Evolutionary conservation across 106 monocot genomes (phyloP), one percentile per base, ranked within the genome.

Genomic region (Dioscorea alata): DNA sequence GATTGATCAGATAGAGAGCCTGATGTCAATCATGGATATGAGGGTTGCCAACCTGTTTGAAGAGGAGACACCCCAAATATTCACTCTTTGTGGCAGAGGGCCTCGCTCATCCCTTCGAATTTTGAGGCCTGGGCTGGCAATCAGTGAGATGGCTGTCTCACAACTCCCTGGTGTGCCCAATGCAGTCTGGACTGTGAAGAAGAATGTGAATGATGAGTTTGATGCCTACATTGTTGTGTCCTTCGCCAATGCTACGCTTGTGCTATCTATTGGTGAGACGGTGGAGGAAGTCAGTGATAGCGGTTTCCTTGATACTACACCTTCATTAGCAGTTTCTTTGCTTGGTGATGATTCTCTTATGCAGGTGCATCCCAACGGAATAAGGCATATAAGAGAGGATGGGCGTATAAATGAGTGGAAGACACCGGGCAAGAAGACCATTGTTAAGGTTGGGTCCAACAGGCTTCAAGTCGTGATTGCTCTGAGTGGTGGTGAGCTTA

Each of bases 11-110:
- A 69, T 92, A 21, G 92, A 86, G 63, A 89, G 89, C 60, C 76
- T 97, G 49, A 97, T 97, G 97, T 89, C 97, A 17, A 85, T 97
- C 69, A 92, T 97, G 97, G 97, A 97, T 64, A 89, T 97, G 97
- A 83, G 73, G 63, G 84, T 97, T 15, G 28, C 64, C 33, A 97
- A 97, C 67, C 81, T 97, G n/a, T 97, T 97, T 69, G 97, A 97
- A 50, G 97, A 97, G 73, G 97, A 97, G 72, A 92, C 97, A 0
- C 86, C 97, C 7, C 97, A 97, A 73, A 74, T 97, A 31, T 97
- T 82, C 66, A 78, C 89, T 21, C 78, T 92, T 4, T 97, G 97
- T 25, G 97, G 97, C 17, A 68, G 97, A 48, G 97, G 97, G 0
- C 92, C 92, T 8, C 79, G 97, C 8, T 97, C 97, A 0, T 78